These are phyloP conservation scores for Curvularia eragrostidis DNA, from an alignment of 2,329 filamentous ascomycete species.

Conservation along the genomic window DNA sequence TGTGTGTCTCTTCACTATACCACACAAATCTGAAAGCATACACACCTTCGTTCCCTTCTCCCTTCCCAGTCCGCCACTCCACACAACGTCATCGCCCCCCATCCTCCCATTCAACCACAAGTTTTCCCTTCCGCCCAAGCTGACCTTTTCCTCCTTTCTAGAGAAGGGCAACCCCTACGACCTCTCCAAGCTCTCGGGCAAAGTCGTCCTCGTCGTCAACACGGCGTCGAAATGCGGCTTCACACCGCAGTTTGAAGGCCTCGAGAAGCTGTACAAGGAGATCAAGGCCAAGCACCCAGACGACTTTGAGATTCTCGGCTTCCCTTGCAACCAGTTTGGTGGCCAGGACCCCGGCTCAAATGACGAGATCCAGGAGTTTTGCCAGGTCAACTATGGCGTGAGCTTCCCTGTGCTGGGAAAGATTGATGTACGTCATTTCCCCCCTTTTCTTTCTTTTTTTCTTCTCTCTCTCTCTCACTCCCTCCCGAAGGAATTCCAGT, in stretches of 20 bases:
- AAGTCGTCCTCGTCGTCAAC: constrained; percentile 96
- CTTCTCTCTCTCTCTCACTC: constrained; percentile 8
- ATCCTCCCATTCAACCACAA: background rate
- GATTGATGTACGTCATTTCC: constrained; percentile 70
- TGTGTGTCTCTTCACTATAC: background rate
- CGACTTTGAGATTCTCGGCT: constrained; percentile 87
- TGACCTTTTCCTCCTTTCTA: constrained; percentile 44
- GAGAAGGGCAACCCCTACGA: constrained; percentile 76
- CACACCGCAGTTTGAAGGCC: constrained; percentile 90
- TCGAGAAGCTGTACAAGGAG: constrained; percentile 87
- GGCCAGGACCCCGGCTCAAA: constrained; percentile 82
- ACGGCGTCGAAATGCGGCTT: constrained; percentile 99
- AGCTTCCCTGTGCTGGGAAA: constrained; percentile 91
- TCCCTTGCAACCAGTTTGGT: constrained; percentile 98
- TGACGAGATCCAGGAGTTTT: constrained; percentile 71
- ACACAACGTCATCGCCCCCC: background rate
- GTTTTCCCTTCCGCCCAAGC: constrained; percentile 1
- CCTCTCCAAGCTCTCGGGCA: constrained; percentile 78
- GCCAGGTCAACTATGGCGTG: constrained; percentile 93
- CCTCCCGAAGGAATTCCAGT: too few relatives aligned
- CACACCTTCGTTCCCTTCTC: background rate
- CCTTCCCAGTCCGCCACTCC: background rate
- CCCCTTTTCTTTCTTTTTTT: background rate
- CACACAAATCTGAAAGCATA: background rate
- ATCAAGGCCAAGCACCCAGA: constrained; percentile 73